Evolutionary conservation across 306 rosid genomes (phyloP), one percentile per base, ranked within the genome.

Genomic region (Quercus berberidifolia): DNA sequence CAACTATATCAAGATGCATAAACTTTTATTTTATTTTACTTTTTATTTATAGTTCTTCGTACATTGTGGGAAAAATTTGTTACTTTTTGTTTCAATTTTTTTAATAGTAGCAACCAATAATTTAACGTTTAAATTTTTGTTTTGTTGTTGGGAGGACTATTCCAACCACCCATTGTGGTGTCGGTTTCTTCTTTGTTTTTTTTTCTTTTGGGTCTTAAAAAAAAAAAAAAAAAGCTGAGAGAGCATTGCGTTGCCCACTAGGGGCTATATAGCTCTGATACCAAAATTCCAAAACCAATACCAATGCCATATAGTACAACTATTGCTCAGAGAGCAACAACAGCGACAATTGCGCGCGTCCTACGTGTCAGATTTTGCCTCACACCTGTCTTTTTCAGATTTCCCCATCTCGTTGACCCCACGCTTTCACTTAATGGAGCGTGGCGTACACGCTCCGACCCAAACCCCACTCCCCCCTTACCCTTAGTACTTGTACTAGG

Each of bases 281-380:
- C 46, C 46, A 38, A 38, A 38, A 38, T 49, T 49, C 14, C 54
- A 11, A 49, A 10, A 13, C 54, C 17, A 49, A 73, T 63, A 74
- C 19, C 78, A 17, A 60, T 83, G 78, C 78, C 46, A 38, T 7
- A 38, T 38, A 38, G 46, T 38, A 38, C 46, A 38, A 38, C 46
- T 38, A 38, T 38, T 38, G 46, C 46, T 38, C 46, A 38, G 46
- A 38, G 46, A 38, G 46, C 84, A 80, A 80, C 78, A 89, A 86
- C 91, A 89, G 92, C 95, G 91, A 89, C 98, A 90, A 85, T 92
- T 88, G 91, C 94, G 91, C 90, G 91, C 86, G 97, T 89, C 91
- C 83, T 51, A 90, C 97, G 93, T 88, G 93, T 90, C 94, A 85
- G 92, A 82, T 86, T 89, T 89, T 85, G 78, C 84, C 83, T 69